phyloP scores from a whole-genome alignment of 306 rosid species.

The Acacia crassicarpa region DNA sequence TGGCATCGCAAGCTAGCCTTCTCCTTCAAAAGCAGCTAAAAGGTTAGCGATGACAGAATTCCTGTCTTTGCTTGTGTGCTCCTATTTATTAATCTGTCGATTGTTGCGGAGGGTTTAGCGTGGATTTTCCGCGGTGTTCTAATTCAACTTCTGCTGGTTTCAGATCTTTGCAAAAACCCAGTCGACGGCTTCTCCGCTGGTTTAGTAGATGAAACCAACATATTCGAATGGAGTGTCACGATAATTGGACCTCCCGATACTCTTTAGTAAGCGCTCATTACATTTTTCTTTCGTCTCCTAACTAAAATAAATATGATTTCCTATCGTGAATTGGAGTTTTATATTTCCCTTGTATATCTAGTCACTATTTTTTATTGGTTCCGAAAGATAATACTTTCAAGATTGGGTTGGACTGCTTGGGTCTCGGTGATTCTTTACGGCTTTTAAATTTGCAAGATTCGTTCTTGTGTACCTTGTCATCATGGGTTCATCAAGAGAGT shows the following conservation, averaged over 20 bases:
- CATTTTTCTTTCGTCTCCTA: background rate
- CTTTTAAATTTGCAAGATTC: background rate
- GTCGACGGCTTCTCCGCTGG: slow-evolving; percentile 99
- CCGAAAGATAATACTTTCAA: background rate
- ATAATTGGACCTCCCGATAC: slow-evolving; percentile 99
- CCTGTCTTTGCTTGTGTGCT: background rate
- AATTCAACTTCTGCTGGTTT: slow-evolving; percentile 11
- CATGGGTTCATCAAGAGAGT: background rate
- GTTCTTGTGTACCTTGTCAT: slow-evolving; percentile 3
- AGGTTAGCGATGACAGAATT: slow-evolving; percentile 42
- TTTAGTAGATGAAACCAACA: slow-evolving; percentile 82
- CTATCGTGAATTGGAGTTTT: slow-evolving; percentile 10
- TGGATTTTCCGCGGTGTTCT: slow-evolving; percentile 28
- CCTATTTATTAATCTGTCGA: background rate
- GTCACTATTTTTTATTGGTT: background rate
- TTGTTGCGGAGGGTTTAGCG: slow-evolving; percentile 29
- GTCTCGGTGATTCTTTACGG: background rate
- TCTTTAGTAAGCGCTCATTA: slow-evolving; percentile 63
- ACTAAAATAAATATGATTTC: slow-evolving; percentile 8
- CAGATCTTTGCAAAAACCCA: slow-evolving; percentile 96
- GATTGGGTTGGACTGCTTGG: background rate
- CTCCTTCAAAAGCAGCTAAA: slow-evolving; percentile 96
- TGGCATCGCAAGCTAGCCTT: slow-evolving; percentile 95
- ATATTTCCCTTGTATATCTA: slow-evolving; percentile 12
- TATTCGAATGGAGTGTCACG: slow-evolving; percentile 98